phyloP scores from a whole-genome alignment of 495 filamentous ascomycete species.

The Penicillium robsamsonii region DNA sequence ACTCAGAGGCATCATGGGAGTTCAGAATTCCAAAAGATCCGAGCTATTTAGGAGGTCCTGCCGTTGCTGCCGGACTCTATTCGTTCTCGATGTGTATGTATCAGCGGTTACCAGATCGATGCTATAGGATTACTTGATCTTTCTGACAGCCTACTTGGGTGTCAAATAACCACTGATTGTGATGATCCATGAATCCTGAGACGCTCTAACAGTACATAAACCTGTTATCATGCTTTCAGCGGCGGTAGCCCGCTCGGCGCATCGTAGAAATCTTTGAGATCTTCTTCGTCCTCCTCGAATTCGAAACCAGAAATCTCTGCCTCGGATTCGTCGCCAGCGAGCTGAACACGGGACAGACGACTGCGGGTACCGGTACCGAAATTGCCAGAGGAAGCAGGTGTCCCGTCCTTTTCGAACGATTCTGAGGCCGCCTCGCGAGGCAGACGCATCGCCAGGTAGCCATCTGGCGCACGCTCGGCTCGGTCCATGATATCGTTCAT shows the following conservation, averaged over 20 bases:
- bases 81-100: background rate
- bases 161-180: too few species aligned
- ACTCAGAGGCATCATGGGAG: background rate
- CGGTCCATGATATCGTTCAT: constrained; percentile 83
- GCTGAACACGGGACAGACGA: constrained; percentile 27
- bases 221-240: constrained; percentile 21
- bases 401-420: constrained; percentile 29
- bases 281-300: constrained; percentile 42
- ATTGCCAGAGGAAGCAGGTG: constrained; percentile 20
- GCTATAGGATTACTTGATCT: background rate
- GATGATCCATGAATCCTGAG: background rate
- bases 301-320: constrained; percentile 28
- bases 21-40: background rate
- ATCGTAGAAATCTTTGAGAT: constrained; percentile 45
- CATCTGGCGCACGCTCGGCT: constrained; percentile 66
- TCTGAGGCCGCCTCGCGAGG: constrained; percentile 46
- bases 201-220: background rate
- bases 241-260: constrained; percentile 38
- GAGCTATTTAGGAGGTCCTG: background rate
- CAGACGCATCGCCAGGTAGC: constrained; percentile 64
- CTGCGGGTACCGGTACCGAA: constrained; percentile 22
- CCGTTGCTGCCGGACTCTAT: background rate
- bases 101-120: background rate
- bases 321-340: constrained; percentile 39
- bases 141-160: background rate